Conservation (phyloP, 208 protist genomes). For the Tritrichomonas musculus region DNA sequence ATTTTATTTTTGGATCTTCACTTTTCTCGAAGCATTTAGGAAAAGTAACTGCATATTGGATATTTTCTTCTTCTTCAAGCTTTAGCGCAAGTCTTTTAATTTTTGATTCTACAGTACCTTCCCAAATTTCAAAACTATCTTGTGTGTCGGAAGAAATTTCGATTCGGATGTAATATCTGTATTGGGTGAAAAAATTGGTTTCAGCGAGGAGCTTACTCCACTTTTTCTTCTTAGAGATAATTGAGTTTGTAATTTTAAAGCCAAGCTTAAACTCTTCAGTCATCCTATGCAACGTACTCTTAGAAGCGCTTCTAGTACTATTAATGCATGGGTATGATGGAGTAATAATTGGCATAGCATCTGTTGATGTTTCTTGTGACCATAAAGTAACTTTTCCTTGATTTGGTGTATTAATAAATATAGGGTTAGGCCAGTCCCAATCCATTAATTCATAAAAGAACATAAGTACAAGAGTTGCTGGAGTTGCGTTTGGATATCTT, state of each 20-base stretch:
- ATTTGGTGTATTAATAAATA: conserved; percentile 14
- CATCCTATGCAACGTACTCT: neutral
- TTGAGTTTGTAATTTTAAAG: neutral
- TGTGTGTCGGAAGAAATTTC: neutral
- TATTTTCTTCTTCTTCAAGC: neutral
- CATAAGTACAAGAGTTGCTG: neutral
- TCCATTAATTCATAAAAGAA: neutral
- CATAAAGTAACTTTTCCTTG: neutral
- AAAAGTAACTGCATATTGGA: neutral
- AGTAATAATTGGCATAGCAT: conserved; percentile 20
- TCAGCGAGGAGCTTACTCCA: neutral
- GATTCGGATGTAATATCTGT: neutral
- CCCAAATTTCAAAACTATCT: neutral
- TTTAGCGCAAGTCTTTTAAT: neutral
- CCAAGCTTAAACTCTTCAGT: neutral
- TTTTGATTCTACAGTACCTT: neutral
- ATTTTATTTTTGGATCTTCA: neutral
- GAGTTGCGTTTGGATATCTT: neutral
- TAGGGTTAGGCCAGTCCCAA: neutral
- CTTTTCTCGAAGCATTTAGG: neutral
- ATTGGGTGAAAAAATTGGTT: neutral
- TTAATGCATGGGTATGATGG: neutral
- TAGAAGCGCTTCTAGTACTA: neutral
- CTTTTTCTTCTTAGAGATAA: neutral
- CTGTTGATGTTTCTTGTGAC: neutral